Evolutionary conservation across 2,329 filamentous ascomycete genomes (phyloP), one percentile per base, ranked within the genome.

Genomic region (Sarocladiaceae sp.): DNA sequence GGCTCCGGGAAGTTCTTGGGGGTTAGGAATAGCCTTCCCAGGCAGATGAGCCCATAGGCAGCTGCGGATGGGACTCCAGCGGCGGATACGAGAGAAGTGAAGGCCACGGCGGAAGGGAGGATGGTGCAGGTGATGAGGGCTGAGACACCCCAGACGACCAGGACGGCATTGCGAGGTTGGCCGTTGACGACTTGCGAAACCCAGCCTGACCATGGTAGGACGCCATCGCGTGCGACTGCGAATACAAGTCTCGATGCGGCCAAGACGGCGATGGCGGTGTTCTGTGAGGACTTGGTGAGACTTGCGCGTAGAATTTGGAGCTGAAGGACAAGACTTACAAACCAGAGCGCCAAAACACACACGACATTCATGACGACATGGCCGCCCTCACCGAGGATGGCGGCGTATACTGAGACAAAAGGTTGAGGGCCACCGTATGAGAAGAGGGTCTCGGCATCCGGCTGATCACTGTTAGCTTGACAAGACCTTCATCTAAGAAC

Each of bases 301-400:
- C 17, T 22, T 12, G 13, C 12, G 13, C 2, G 36, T 18, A 25
- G 22, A 8, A 3, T 4, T n/a, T 13, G 6, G 13, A 7, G 1
- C 4, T 1, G 2, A 3, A 3, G 33, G 4, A 13, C 22, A 1
- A 22, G 4, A 70, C 73, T 57, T 67, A 77, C 74, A 67, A 81
- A 76, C 73, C 72, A 76, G 2, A 76, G 59, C 0, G 73, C 71
- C 8, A 72, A 54, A 28, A 80, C 68, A 66, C 76, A 82, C 44
- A 83, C 65, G n/a, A 83, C 63, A 56, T 79, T 81, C 80, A 83
- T 83, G 53, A 82, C 71, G n/a, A 83, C 70, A 57, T 83, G 80
- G 0, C 76, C 80, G 4, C 78, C 73, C 46, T 75, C 64, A 2
- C 80, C 80, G 15, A 83, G 69, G 10, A 81, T 74, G 11, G 75